phyloP scores from a whole-genome alignment of 2,329 filamentous ascomycete genomes.

The Blumeria graminis region DNA sequence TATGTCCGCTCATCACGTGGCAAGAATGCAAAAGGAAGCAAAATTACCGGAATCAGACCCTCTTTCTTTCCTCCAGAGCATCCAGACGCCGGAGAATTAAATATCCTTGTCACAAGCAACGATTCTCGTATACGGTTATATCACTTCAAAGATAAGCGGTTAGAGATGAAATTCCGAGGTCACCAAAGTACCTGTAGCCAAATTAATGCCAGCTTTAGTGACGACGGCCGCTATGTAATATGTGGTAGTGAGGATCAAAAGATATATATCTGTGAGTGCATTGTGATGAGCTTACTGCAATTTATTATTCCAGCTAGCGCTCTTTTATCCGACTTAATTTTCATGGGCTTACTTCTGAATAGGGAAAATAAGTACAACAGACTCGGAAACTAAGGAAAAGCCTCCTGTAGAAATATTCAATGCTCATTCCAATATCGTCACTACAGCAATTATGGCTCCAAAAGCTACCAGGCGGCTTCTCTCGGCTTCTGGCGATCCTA shows the following conservation, averaged over 20 bases:
- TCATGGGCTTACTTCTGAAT: neutral
- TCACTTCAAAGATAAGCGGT: conserved; percentile 57
- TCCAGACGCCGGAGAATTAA: conserved; percentile 33
- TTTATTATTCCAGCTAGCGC: neutral
- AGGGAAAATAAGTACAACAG: conserved; percentile 37
- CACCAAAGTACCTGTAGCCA: conserved; percentile 79
- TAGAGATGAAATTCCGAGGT: conserved; percentile 78
- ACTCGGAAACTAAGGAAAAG: conserved; percentile 40
- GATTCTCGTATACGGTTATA: conserved; percentile 83
- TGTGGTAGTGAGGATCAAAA: conserved; percentile 83
- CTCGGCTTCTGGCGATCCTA: conserved; percentile 53
- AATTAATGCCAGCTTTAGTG: conserved; percentile 71
- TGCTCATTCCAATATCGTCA: conserved; percentile 71
- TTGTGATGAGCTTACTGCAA: neutral
- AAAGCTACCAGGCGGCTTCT: conserved; percentile 53
- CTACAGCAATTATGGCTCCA: conserved; percentile 69
- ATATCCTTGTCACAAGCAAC: conserved; percentile 79
- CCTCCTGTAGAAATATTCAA: conserved; percentile 73
- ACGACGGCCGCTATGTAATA: conserved; percentile 66
- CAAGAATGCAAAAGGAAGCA: conserved; percentile 86
- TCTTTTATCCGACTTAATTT: neutral
- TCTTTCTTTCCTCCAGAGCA: conserved; percentile 32
- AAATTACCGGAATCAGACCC: conserved; percentile 84
- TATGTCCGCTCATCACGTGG: conserved; percentile 84
- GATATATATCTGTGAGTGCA: conserved; percentile 45